Base-by-base conservation (phyloP, 176 grass and related monocot species). In the Triticum monococcum region DNA sequence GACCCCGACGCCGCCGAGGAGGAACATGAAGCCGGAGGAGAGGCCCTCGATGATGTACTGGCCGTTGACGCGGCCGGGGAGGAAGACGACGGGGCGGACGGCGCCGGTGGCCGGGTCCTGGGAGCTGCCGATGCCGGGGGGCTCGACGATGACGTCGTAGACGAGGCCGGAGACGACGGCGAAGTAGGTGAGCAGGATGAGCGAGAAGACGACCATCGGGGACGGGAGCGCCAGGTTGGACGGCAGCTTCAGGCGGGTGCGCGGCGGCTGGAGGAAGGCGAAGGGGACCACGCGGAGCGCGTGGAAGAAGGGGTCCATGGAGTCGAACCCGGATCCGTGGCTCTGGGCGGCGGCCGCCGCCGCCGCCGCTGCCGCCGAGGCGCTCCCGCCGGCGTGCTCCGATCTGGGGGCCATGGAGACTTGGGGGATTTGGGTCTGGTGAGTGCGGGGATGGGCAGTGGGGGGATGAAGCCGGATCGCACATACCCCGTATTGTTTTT, bases 41-140 rank as follows among this genome's bases (percentile, higher is more conserved):
- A 99, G 92, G 3, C 97, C 97, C 80, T 99, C 97, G 68, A 99
- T 99, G 84, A 99, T 99, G 92, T 99, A 99, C 88, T 98, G 96
- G 25, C 88, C 88, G 81, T 98, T 98, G 82, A 98, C 93, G 84
- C 90, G 91, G 12, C 93, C 96, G 0, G 93, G 90, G 20, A 98
- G 89, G 86, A 98, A 98, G 81, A 98, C 96, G 59, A 98, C 91
- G 22, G 96, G 96, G 68, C 92, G 91, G 68, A 95, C 94, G 37
- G 97, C 77, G 20, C 94, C 90, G 18, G 94, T 99, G 48, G 87
- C 59, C 30, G 86, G 97, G 61, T 99, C 97, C 89, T 99, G 90
- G 1, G 81, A 59, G 83, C 90, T 99, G 84, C 94, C 92, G 63
- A 99, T 96, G 75, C 97, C 90, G 0, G 97, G 97, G 22, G 97